A percentile compares a stretch with the other conserved stretches of the same genome.
These are phyloP conservation scores for Diaporthe sp. DNA, from an alignment of 2,329 filamentous ascomycete genomes.

Conservation along the genomic window DNA sequence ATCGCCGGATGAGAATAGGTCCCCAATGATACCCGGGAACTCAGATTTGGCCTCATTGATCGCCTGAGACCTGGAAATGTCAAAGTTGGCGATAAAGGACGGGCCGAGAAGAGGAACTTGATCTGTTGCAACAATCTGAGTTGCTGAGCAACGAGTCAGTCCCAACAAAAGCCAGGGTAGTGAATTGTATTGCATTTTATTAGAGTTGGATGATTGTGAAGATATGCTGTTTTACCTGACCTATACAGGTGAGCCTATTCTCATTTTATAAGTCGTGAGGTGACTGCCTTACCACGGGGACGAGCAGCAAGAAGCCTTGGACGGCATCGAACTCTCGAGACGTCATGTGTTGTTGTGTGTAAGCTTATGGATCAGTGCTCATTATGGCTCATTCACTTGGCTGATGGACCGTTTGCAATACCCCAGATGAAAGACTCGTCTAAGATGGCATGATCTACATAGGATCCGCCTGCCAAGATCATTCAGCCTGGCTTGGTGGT, in stretches of 20 bases:
- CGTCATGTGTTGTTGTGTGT: neutral
- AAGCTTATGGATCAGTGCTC: neutral
- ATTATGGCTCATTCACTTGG: constrained; percentile 16
- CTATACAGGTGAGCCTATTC: neutral
- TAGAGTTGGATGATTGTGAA: neutral
- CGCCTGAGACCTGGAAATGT: neutral
- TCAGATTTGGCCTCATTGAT: neutral
- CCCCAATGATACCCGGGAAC: neutral
- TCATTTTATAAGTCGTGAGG: neutral
- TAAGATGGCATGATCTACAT: neutral
- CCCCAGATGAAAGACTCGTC: neutral
- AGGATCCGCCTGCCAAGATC: neutral
- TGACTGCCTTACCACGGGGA: neutral
- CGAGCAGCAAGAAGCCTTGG: neutral
- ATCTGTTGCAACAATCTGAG: neutral
- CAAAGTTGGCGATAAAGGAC: neutral
- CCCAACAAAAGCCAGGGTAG: neutral
- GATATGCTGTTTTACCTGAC: neutral
- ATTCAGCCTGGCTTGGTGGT: neutral
- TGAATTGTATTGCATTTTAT: neutral
- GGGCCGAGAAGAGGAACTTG: constrained; percentile 10
- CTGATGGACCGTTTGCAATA: neutral
- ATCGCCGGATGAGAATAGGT: neutral
- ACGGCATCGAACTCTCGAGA: neutral
- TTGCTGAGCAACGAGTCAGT: neutral